Conservation (phyloP, 306 rosid species). For the Hippophae tibetana region DNA sequence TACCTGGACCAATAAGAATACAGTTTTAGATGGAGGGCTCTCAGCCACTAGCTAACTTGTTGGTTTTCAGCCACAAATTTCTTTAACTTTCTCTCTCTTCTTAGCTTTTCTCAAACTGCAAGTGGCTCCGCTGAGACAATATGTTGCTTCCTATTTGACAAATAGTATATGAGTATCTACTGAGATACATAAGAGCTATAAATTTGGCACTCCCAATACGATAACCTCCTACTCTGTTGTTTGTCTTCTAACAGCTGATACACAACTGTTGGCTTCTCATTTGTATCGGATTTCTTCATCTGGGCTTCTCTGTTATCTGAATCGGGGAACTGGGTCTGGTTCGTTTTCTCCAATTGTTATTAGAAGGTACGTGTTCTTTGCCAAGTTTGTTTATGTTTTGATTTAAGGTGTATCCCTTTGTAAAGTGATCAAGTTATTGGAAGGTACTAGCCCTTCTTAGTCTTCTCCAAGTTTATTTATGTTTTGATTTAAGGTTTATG, state of each 20-base stretch:
- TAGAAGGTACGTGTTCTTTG: slow-evolving; percentile 22
- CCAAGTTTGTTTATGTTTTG: neutral
- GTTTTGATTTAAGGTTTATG: too few relatives aligned
- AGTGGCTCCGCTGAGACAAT: neutral
- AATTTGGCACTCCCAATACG: neutral
- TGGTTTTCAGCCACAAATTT: slow-evolving; percentile 52
- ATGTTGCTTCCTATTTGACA: neutral
- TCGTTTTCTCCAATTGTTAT: slow-evolving; percentile 2
- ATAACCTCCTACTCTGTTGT: slow-evolving; percentile 20
- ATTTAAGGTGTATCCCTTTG: neutral
- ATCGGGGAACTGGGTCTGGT: slow-evolving; percentile 10
- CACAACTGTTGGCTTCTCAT: neutral
- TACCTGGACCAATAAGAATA: slow-evolving; percentile 24
- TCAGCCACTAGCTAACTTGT: slow-evolving; percentile 36
- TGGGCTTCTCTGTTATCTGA: slow-evolving; percentile 14
- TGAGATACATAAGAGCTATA: neutral
- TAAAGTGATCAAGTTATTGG: neutral
- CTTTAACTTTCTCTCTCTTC: neutral
- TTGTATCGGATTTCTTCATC: slow-evolving; percentile 10
- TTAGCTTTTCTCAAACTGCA: neutral
- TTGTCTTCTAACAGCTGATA: neutral
- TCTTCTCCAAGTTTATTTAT: too few relatives aligned
- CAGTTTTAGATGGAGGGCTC: slow-evolving; percentile 47
- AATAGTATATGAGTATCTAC: neutral
- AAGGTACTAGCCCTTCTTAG: too few relatives aligned